phyloP scores from a whole-genome alignment of 208 protist species.

The Wallacemonas collosoma region DNA sequence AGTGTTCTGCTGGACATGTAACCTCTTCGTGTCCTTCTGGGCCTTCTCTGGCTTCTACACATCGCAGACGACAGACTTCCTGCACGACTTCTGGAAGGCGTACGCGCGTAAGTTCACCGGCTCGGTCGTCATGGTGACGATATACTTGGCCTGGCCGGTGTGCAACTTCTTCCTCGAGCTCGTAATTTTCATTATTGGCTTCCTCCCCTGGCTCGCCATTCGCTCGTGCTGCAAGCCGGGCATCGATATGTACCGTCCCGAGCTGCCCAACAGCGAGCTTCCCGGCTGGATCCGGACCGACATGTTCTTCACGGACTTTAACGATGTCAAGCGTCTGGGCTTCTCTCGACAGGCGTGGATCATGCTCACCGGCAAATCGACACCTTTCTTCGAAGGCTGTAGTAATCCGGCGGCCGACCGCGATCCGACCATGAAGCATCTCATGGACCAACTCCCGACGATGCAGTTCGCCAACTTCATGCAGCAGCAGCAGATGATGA shows the following conservation, averaged over 20 bases:
- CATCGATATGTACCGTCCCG: conserved; percentile 66
- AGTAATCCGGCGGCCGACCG: conserved; percentile 59
- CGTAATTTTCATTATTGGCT: conserved; percentile 50
- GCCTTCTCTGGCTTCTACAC: conserved; percentile 58
- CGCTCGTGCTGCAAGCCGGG: conserved; percentile 61
- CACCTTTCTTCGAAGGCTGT: conserved; percentile 43
- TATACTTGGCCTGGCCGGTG: conserved; percentile 84
- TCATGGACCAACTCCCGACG: conserved; percentile 47
- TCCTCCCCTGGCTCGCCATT: conserved; percentile 73
- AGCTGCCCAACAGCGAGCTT: conserved; percentile 63
- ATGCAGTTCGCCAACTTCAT: conserved; percentile 45
- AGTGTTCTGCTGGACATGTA: conserved; percentile 58
- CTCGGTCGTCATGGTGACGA: conserved; percentile 55
- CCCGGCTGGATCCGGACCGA: conserved; percentile 80
- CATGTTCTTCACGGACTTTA: conserved; percentile 90
- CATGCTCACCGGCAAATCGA: conserved; percentile 60
- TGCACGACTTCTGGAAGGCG: conserved; percentile 58
- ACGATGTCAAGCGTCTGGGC: conserved; percentile 67
- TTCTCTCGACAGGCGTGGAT: conserved; percentile 77
- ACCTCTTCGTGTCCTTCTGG: conserved; percentile 68
- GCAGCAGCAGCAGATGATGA: conserved; percentile 32
- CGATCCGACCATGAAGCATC: conserved; percentile 67
- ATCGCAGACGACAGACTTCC: conserved; percentile 34
- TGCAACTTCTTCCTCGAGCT: conserved; percentile 66
- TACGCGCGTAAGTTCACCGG: conserved; percentile 54